Percentiles rank a stretch among this genome's conserved stretches.
Evolutionary conservation across 345 rosid genomes (phyloP).

Genomic region (Crucihimalaya himalaica): DNA sequence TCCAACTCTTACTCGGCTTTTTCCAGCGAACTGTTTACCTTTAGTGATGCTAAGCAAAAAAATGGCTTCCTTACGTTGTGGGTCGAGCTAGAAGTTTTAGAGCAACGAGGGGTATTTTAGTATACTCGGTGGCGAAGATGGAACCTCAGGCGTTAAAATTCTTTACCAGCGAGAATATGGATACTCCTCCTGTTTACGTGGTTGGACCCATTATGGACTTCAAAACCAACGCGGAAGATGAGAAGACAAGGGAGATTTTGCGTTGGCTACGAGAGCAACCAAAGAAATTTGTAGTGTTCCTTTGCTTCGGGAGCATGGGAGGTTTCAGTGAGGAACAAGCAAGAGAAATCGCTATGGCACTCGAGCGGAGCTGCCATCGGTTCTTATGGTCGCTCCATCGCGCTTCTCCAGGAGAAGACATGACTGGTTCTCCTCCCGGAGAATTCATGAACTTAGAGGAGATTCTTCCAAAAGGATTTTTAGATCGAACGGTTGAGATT

Average conservation of each 20-base stretch:
- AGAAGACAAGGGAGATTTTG: constrained; percentile 30
- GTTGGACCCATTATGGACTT: constrained; percentile 59
- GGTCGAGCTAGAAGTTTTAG: constrained; percentile 15
- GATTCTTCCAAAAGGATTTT: constrained; percentile 48
- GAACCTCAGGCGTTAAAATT: constrained; percentile 42
- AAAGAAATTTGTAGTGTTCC: constrained; percentile 50
- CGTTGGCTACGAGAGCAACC: constrained; percentile 60
- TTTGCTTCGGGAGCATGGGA: constrained; percentile 72
- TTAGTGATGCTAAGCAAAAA: background rate
- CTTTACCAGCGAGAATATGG: background rate
- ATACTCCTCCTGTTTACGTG: constrained; percentile 39
- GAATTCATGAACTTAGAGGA: constrained; percentile 36
- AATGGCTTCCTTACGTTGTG: background rate
- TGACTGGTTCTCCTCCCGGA: background rate
- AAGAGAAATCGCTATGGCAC: constrained; percentile 50
- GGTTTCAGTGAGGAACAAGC: constrained; percentile 50
- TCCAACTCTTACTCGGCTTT: constrained; percentile 35
- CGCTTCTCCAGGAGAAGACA: background rate
- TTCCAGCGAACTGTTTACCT: constrained; percentile 47
- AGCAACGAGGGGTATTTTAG: constrained; percentile 45
- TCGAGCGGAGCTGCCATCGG: constrained; percentile 47
- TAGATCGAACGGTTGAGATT: constrained; percentile 38
- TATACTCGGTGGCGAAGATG: constrained; percentile 48
- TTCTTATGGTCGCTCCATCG: constrained; percentile 64
- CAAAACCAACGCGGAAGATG: background rate